These are phyloP conservation scores for Vigna nakashimae DNA, from an alignment of 306 rosid genomes.

Conservation along the genomic window DNA sequence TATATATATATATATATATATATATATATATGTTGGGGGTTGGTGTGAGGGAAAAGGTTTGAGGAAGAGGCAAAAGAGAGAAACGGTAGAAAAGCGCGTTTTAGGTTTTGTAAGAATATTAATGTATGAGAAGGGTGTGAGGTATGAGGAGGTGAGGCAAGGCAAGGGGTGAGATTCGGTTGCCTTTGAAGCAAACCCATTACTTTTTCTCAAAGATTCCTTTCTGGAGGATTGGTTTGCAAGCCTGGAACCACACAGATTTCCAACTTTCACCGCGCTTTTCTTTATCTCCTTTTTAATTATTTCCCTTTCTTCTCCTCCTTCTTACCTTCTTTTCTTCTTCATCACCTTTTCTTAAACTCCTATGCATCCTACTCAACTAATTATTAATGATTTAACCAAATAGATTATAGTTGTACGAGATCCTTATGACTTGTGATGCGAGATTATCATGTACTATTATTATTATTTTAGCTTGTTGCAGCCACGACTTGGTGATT, in stretches of 20 bases:
- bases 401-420: constrained; percentile 20
- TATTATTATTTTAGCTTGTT: constrained; percentile 6
- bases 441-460: constrained; percentile 41
- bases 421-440: constrained; percentile 47
- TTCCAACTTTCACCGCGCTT: constrained; percentile 45
- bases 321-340: neutral
- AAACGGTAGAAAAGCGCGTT: constrained; percentile 49
- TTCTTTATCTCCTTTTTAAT: neutral
- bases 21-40: constrained; percentile 38
- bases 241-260: constrained; percentile 85
- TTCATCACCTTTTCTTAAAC: neutral
- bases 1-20: too few species aligned
- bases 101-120: constrained; percentile 38
- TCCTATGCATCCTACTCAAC: neutral
- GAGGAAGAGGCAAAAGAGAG: constrained; percentile 18
- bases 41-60: neutral
- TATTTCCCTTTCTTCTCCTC: constrained; percentile 32
- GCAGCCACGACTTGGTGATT: constrained; percentile 35
- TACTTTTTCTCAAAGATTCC: constrained; percentile 81
- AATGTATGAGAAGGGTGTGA: constrained; percentile 39
- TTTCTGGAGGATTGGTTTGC: constrained; percentile 85
- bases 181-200: constrained; percentile 97
- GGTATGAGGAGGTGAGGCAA: constrained; percentile 76
- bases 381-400: neutral
- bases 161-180: constrained; percentile 96